Percentiles rank a stretch among this genome's conserved stretches.
Evolutionary conservation across 2,329 filamentous ascomycete species (phyloP).

Genomic region (Onygenales sp.): DNA sequence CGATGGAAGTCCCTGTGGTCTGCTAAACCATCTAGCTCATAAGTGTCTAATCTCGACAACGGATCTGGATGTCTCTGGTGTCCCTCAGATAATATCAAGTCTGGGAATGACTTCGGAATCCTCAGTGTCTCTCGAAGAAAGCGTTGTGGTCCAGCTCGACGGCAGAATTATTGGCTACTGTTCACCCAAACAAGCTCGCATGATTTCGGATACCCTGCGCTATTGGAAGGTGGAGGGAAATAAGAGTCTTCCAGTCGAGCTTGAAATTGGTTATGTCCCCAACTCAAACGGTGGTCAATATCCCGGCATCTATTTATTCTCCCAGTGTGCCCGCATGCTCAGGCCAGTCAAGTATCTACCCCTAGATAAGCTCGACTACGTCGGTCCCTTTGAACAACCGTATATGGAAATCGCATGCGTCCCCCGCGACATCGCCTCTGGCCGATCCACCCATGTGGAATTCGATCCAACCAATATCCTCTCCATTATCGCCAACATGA

Average conservation of each 20-base stretch:
- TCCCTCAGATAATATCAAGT: constrained; percentile 65
- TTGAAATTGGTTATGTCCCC: constrained; percentile 89
- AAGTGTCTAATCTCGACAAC: constrained; percentile 84
- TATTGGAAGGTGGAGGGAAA: constrained; percentile 92
- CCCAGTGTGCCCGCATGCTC: constrained; percentile 75
- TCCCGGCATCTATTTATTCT: constrained; percentile 90
- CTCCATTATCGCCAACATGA: constrained; percentile 97
- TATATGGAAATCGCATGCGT: constrained; percentile 96
- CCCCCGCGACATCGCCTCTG: constrained; percentile 78
- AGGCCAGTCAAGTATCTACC: constrained; percentile 87
- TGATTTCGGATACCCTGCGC: constrained; percentile 76
- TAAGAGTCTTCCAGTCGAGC: constrained; percentile 66
- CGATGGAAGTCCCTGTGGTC: constrained; percentile 87
- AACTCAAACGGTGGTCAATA: constrained; percentile 87
- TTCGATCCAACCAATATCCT: constrained; percentile 92
- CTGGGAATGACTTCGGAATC: constrained; percentile 70
- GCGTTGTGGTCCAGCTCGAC: constrained; percentile 81
- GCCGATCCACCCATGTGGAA: constrained; percentile 86
- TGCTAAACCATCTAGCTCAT: constrained; percentile 90
- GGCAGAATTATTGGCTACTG: constrained; percentile 87
- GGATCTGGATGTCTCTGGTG: constrained; percentile 60
- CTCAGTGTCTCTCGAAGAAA: constrained; percentile 71
- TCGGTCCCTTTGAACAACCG: constrained; percentile 90
- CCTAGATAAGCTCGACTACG: constrained; percentile 73
- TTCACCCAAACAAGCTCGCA: constrained; percentile 68